phyloP scores from a whole-genome alignment of 2,329 filamentous ascomycete genomes.

The Curvularia sp. region DNA sequence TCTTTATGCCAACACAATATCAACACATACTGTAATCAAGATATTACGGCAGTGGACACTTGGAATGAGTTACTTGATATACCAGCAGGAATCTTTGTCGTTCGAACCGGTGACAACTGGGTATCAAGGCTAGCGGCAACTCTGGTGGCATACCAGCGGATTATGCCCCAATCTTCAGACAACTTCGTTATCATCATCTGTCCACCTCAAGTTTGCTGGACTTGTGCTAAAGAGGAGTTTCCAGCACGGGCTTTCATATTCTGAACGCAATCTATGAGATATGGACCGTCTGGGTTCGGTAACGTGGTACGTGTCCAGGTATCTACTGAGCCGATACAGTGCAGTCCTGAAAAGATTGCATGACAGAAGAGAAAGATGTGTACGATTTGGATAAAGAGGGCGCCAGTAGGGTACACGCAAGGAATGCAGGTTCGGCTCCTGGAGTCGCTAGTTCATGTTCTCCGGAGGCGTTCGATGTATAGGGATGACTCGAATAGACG shows the following conservation, averaged over 20 bases:
- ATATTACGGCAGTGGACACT: not conserved
- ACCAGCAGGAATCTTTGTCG: not conserved
- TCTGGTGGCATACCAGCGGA: not conserved
- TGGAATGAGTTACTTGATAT: not conserved
- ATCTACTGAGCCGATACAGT: no score
- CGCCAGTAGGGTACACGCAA: no score
- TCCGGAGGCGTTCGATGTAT: not conserved
- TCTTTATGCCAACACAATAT: no score
- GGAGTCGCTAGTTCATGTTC: not conserved
- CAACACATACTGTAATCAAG: no score
- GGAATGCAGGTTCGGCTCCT: not conserved
- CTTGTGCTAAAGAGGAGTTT: not conserved
- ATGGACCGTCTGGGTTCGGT: not conserved
- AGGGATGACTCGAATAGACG: not conserved
- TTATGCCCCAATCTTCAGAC: not conserved
- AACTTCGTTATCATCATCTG: not conserved
- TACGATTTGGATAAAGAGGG: no score
- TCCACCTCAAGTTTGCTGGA: not conserved
- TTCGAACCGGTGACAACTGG: not conserved
- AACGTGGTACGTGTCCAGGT: no score
- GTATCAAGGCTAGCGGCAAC: not conserved
- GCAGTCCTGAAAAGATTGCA: no score
- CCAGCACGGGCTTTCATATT: not conserved
- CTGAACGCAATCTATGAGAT: not conserved
- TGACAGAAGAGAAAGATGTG: no score